These are phyloP conservation scores for Neurospora hispaniola DNA, from an alignment of 495 filamentous ascomycete genomes.

Conservation along the genomic window DNA sequence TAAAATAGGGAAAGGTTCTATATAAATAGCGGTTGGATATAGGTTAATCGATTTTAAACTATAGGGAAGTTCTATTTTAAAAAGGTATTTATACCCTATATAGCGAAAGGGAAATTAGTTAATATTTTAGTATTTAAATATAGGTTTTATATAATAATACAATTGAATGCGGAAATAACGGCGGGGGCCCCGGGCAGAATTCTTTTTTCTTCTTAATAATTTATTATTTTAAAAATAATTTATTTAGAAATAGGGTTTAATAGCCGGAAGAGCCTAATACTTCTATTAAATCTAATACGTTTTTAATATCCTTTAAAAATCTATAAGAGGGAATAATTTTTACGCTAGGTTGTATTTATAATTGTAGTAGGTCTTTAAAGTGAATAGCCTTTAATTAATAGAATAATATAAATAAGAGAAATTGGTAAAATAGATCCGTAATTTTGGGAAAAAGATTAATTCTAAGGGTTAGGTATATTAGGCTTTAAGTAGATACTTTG, in stretches of 20 bases:
- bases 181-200: conserved; percentile 54
- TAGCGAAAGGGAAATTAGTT: too few relatives aligned
- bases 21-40: conserved; percentile 62
- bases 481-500: conserved; percentile 39
- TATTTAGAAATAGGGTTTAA: conserved; percentile 19
- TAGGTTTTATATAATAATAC: conserved; percentile 49
- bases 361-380: conserved; percentile 64
- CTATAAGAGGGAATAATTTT: conserved; percentile 56
- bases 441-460: conserved; percentile 64
- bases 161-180: conserved; percentile 55
- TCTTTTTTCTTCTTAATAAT: conserved; percentile 60
- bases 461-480: conserved; percentile 54
- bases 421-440: conserved; percentile 65
- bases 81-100: too few relatives aligned
- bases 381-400: conserved; percentile 67
- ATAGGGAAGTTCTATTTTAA: too few relatives aligned
- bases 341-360: conserved; percentile 57
- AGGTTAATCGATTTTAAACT: conserved; percentile 33
- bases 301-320: conserved; percentile 61
- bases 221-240: conserved; percentile 46
- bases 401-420: conserved; percentile 65
- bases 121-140: too few relatives aligned
- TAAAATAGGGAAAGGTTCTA: conserved; percentile 63
- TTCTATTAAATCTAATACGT: conserved; percentile 55
- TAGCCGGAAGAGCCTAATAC: conserved; percentile 51